Conservation (phyloP, 169 alveolate species). For the Plasmodium fragile region DNA sequence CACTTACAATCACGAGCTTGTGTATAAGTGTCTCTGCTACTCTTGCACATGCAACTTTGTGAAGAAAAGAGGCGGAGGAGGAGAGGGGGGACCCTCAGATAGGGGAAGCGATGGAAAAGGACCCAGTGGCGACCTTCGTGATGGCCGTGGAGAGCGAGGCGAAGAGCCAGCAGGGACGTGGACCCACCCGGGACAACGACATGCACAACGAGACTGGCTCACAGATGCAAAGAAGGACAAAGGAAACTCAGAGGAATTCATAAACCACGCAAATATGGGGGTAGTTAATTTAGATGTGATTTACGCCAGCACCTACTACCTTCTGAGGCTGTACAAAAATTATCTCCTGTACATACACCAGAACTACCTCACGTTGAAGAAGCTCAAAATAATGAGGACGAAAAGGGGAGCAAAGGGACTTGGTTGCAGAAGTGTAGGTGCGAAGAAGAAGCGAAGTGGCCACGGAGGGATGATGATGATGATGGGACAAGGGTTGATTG, state of each 20-base stretch:
- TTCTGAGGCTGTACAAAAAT: constrained; percentile 41
- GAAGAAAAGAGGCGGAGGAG: background rate
- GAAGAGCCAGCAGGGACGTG: background rate
- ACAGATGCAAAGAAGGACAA: background rate
- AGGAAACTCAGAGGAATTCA: constrained; percentile 18
- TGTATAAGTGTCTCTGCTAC: constrained; percentile 61
- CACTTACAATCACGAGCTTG: constrained; percentile 38
- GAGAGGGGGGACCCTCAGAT: too few species aligned
- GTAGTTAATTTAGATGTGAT: constrained; percentile 37
- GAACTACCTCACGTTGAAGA: constrained; percentile 35
- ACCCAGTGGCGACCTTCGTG: background rate
- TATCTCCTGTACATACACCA: constrained; percentile 52
- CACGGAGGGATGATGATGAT: too few species aligned
- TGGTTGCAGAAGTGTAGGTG: background rate
- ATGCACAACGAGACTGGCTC: background rate
- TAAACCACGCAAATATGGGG: constrained; percentile 32
- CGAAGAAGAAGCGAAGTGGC: background rate
- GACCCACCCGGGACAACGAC: background rate
- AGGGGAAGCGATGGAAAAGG: background rate
- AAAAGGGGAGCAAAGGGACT: background rate
- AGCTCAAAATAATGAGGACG: constrained; percentile 20
- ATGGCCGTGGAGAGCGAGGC: background rate
- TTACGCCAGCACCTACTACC: constrained; percentile 25
- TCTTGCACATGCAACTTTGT: constrained; percentile 60
- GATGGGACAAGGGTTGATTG: background rate